A percentile compares a stretch with the other conserved stretches of the same genome.
Evolutionary conservation across 2,329 filamentous ascomycete species (phyloP).

Genomic region (Metarhizium album): DNA sequence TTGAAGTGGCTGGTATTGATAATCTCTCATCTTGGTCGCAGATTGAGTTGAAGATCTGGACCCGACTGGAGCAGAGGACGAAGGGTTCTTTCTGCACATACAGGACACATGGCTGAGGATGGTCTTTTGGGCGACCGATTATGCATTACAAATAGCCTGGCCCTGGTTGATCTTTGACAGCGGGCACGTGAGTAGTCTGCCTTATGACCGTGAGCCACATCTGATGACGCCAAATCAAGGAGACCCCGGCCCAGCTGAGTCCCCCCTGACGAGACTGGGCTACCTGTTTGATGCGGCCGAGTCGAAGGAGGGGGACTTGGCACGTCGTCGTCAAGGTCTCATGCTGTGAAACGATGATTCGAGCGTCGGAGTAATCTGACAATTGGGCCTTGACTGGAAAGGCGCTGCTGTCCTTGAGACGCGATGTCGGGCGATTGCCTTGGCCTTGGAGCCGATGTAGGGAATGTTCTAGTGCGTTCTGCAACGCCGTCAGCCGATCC

Average conservation of each 20-base stretch:
- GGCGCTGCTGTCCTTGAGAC: background rate
- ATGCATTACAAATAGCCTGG: background rate
- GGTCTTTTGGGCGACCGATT: too few species aligned
- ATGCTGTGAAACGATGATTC: background rate
- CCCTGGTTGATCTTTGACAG: background rate
- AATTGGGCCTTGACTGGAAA: background rate
- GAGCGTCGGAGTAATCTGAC: background rate
- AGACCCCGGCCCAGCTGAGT: background rate
- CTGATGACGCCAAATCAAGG: background rate
- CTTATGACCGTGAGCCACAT: background rate
- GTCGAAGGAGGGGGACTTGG: background rate
- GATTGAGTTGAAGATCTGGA: background rate
- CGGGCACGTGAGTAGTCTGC: background rate
- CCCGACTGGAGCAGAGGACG: background rate
- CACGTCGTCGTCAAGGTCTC: background rate
- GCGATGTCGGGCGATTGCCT: too few species aligned
- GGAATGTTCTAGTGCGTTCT: too few species aligned
- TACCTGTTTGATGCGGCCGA: background rate
- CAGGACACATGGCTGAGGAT: background rate
- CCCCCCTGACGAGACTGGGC: background rate
- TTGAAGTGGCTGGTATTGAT: slow-evolving; percentile 2
- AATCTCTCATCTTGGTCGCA: slow-evolving; percentile 1
- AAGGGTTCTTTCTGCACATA: background rate
- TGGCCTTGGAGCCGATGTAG: too few species aligned
- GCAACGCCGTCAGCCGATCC: too few species aligned